Evolutionary conservation across 2,329 filamentous ascomycete species (phyloP), one percentile per base, ranked within the genome.

Genomic region (Sclerotiophoma versabilis): DNA sequence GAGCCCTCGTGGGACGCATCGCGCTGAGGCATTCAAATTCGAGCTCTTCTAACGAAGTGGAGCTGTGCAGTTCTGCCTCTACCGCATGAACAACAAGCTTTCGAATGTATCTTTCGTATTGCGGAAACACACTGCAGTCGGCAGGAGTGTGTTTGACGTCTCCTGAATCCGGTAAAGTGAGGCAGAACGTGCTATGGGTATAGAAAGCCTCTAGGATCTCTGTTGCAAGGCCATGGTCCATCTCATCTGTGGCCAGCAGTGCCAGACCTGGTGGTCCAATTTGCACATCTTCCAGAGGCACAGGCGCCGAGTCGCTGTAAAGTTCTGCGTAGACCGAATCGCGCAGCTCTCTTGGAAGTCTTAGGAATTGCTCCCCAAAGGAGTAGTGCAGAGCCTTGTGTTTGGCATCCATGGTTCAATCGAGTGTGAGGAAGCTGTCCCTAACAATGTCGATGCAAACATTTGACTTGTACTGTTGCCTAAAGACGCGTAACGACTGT

Each of bases 341-440:
- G 11, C 64, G 59, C 10, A 67, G 36, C 38, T 67, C 62, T 10
- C 61, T 51, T 1, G 64, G 64, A 2, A 67, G 56, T 14, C 20
- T 27, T 19, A 60, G 34, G 19, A 65, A 47, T 17, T 25, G 19
- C 1, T 29, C 26, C 1, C 22, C 6, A 8, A 44, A 29, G 2
- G 14, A 15, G 9, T 23, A 12, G 10, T 2, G 26, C 20, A 34
- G 22, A 17, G 20, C 5, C 29, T 27, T 15, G n/a, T 22, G 33
- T 23, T 44, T 12, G 45, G 20, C 11, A 26, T 32, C 7, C 50
- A 54, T 54, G 11, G 6, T 29, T 19, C 2, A 15, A 19, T 25
- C 14, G 25, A 22, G 23, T 26, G 19, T 30, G 2, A 3, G n/a
- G 15, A 2, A 2, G 9, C 7, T 17, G 10, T 22, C 17, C 2